Evolutionary conservation across 2,329 filamentous ascomycete species (phyloP), one percentile per base, ranked within the genome.

Genomic region (Aspergillus fructus): DNA sequence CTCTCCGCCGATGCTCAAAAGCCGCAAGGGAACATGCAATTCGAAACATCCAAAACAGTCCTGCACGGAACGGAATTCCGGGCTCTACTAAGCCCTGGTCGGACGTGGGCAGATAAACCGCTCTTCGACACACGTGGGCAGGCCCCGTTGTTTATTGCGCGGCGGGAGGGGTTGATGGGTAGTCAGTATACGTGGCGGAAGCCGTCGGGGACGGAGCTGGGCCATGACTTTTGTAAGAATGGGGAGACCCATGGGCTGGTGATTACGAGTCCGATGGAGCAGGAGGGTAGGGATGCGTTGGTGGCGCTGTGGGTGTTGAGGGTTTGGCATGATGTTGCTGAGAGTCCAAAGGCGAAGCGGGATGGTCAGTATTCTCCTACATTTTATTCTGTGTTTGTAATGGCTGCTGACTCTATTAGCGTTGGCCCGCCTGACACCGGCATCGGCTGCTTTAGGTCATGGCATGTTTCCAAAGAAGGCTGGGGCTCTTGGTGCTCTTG

Each of bases 11-110:
- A 23, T 19, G 17, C 17, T 19, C 17, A 47, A 9, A 53, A 30
- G 2, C 12, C 55, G 9, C 2, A 30, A 3, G 62, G 62, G 3
- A 64, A 64, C 51, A 62, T 64, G 8, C 55, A 53, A 33, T 37
- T 64, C n/a, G 53, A 61, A 41, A 50, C 41, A 2, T 45, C 27
- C 3, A 43, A 43, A 3, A 11, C 62, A 4, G 45, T 53, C 1
- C n/a, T 60, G 2, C 55, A 59, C 21, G 59, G 51, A 30, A 17
- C 33, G 2, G 24, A 23, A 11, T 48, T 48, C 46, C 21, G 5
- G 3, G 46, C 46, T 4, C 9, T 34, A n/a, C 5, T 48, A 0
- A 37, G 46, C 4, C 27, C 11, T 4, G 27, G 27, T 1, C 12
- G n/a, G 9, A 37, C 30, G 8, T 27, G 27, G 8, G 17, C n/a